These are phyloP conservation scores for Olyra latifolia DNA, from an alignment of 176 grass and related monocot species.

Conservation along the genomic window DNA sequence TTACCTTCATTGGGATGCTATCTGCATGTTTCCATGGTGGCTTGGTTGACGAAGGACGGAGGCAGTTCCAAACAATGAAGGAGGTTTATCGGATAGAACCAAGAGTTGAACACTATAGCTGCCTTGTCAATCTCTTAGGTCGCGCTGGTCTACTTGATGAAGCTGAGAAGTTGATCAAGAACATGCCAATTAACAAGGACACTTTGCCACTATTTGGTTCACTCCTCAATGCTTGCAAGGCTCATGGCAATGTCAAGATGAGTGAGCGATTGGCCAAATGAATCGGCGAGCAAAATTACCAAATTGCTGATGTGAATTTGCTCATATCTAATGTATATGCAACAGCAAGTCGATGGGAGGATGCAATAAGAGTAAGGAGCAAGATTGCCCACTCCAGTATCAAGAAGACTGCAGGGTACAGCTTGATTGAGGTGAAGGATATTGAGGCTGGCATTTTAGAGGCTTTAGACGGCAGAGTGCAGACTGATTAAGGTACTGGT, in stretches of 20 bases:
- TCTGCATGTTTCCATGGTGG: constrained; percentile 70
- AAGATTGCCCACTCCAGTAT: constrained; percentile 49
- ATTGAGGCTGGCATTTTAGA: neutral
- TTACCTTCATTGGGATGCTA: constrained; percentile 58
- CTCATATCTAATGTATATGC: constrained; percentile 74
- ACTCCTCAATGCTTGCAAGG: constrained; percentile 59
- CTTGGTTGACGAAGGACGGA: constrained; percentile 58
- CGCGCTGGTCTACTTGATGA: constrained; percentile 61
- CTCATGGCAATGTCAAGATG: constrained; percentile 55
- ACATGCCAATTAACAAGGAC: constrained; percentile 38
- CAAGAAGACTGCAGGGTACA: constrained; percentile 75
- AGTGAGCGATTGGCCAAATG: constrained; percentile 47
- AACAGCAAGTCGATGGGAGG: constrained; percentile 55
- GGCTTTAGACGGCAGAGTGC: too few relatives aligned
- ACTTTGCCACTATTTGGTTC: constrained; percentile 54
- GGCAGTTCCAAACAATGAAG: constrained; percentile 49
- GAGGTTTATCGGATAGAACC: constrained; percentile 51
- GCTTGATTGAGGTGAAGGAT: constrained; percentile 58
- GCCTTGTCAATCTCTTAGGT: constrained; percentile 62
- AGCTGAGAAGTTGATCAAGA: constrained; percentile 54
- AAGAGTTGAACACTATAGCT: constrained; percentile 61
- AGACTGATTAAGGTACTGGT: too few relatives aligned
- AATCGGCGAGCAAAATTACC: constrained; percentile 35
- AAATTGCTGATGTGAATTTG: constrained; percentile 48
- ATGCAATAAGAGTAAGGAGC: constrained; percentile 49